These are phyloP conservation scores for Penicillium nordicum DNA, from an alignment of 2,329 filamentous ascomycete genomes.

Conservation along the genomic window DNA sequence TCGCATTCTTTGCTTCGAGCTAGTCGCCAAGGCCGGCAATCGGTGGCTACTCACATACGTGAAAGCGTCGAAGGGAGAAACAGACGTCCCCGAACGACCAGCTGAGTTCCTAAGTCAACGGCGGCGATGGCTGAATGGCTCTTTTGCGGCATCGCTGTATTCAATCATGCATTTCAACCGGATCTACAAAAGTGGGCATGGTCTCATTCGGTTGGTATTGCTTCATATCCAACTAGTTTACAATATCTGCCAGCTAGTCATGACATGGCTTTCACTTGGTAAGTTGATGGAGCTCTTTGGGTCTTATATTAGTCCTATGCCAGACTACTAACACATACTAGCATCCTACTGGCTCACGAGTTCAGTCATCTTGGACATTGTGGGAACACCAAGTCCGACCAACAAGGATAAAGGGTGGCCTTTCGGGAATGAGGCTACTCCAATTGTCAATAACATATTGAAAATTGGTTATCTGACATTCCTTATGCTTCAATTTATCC, in stretches of 20 bases:
- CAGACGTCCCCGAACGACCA: constrained; percentile 91
- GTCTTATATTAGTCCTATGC: not conserved
- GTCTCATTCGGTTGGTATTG: constrained; percentile 94
- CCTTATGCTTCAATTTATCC: constrained; percentile 86
- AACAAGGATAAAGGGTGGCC: constrained; percentile 67
- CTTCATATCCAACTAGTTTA: constrained; percentile 91
- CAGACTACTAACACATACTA: constrained; percentile 40
- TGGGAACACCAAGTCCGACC: constrained; percentile 63
- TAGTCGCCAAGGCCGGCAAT: constrained; percentile 93
- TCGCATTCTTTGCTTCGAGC: constrained; percentile 95
- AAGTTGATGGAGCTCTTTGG: constrained; percentile 21
- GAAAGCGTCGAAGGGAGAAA: constrained; percentile 96
- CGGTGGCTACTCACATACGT: constrained; percentile 98
- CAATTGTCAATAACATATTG: constrained; percentile 81
- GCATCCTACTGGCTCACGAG: constrained; percentile 96
- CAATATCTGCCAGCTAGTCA: constrained; percentile 78
- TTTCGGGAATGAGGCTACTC: constrained; percentile 79
- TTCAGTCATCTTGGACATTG: constrained; percentile 93
- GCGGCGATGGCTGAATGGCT: constrained; percentile 96
- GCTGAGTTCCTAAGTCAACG: constrained; percentile 94
- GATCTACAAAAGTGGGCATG: constrained; percentile 96
- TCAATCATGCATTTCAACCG: constrained; percentile 93
- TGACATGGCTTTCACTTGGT: constrained; percentile 76
- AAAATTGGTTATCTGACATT: constrained; percentile 88
- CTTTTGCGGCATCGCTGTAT: constrained; percentile 92